Conservation (phyloP, 1,284 basidiomycete genomes). For the Ganoderma leucocontextum region DNA sequence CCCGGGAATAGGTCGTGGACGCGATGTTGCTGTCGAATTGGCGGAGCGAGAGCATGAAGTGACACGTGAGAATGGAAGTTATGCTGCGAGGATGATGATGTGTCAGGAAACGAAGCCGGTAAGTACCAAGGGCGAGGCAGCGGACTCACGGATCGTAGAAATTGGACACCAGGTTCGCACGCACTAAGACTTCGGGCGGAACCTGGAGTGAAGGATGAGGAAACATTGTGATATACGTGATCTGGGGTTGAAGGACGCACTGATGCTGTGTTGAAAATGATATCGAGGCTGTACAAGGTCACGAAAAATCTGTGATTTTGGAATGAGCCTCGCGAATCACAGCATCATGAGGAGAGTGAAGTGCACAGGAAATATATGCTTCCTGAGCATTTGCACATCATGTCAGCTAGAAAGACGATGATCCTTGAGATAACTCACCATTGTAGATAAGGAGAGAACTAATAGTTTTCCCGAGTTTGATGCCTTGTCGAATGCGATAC, state of each 20-base stretch:
- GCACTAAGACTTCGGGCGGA: background rate
- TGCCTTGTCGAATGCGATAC: background rate
- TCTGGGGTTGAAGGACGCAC: background rate
- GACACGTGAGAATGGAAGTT: no score
- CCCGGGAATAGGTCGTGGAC: no score
- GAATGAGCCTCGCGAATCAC: background rate
- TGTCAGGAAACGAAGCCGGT: no score
- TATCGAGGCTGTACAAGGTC: background rate
- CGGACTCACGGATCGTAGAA: background rate
- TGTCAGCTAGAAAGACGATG: background rate
- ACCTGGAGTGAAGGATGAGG: background rate
- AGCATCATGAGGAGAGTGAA: background rate
- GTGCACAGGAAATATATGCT: background rate
- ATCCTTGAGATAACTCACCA: background rate
- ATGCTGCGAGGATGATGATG: no score
- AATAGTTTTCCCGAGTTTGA: background rate
- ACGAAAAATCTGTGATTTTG: background rate
- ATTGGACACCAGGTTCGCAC: background rate
- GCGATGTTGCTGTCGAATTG: no score
- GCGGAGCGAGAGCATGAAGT: no score
- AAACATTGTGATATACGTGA: background rate
- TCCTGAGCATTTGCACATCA: background rate
- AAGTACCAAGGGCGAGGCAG: no score
- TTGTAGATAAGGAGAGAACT: slow-evolving; percentile 1
- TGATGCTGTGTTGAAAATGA: background rate